Percentiles rank a stretch among this genome's conserved stretches.
Evolutionary conservation across 148 eudicot genomes (phyloP).

Genomic region (Amaranthus palmeri): DNA sequence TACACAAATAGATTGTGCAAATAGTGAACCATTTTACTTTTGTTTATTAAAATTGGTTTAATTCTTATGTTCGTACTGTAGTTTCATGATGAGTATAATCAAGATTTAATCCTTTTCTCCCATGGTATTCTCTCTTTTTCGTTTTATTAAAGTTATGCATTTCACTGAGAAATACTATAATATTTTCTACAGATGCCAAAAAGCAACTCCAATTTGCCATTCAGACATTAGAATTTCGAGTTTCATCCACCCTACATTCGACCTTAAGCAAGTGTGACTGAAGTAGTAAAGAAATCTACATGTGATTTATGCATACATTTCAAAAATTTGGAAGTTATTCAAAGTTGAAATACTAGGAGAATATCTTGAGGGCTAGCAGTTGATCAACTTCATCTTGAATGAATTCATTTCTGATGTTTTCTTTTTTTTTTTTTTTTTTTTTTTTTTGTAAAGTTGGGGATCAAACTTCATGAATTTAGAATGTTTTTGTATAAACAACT

Average conservation of each 20-base stretch:
- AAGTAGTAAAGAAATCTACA: conserved; percentile 9
- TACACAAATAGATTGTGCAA: too few species aligned
- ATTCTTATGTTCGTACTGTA: too few species aligned
- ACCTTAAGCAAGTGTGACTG: conserved; percentile 75
- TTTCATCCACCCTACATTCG: conserved; percentile 71
- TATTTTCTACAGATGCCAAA: conserved; percentile 75
- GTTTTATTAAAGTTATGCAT: too few species aligned
- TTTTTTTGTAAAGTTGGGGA: conserved; percentile 26
- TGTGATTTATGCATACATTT: conserved; percentile 16
- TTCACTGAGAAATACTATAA: background rate
- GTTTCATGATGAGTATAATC: background rate
- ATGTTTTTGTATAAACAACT: conserved; percentile 24
- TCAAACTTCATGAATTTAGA: conserved; percentile 14
- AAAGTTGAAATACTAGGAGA: conserved; percentile 16
- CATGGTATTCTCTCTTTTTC: too few species aligned
- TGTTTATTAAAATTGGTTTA: too few species aligned
- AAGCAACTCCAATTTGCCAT: conserved; percentile 97
- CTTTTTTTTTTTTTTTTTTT: too few species aligned
- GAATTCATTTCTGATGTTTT: conserved; percentile 21
- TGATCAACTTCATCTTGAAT: conserved; percentile 22
- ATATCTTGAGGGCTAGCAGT: conserved; percentile 17
- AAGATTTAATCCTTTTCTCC: background rate
- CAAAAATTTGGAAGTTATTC: conserved; percentile 9
- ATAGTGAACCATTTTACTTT: too few species aligned
- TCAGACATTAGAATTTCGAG: conserved; percentile 77